Conservation (phyloP, 139 green algal genomes). For the Auxenochlorella pyrenoidosa region DNA sequence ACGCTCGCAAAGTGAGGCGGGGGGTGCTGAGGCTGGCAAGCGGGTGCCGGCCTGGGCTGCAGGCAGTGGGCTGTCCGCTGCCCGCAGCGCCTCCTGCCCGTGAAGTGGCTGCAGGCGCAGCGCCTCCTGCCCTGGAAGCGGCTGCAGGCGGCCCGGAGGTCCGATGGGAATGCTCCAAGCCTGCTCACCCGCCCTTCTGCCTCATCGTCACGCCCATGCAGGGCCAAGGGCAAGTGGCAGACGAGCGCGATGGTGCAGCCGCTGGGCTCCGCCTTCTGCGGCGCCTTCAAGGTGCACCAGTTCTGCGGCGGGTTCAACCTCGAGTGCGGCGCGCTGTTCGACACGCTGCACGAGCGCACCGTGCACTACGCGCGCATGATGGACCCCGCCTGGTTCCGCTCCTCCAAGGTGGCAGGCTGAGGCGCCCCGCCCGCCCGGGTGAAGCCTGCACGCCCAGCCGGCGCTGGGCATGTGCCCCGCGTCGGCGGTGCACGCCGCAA, state of each 20-base stretch:
- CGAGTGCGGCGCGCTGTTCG: constrained; percentile 27
- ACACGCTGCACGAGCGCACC: constrained; percentile 42
- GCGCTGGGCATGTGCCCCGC: too few species aligned
- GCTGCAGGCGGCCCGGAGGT: not conserved
- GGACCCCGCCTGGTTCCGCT: constrained; percentile 59
- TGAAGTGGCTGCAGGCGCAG: too few species aligned
- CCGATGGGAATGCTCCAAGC: too few species aligned
- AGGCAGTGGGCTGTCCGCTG: not conserved
- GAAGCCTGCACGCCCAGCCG: too few species aligned
- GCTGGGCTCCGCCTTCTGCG: constrained; percentile 48
- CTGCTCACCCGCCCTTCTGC: too few species aligned
- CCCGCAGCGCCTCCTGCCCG: too few species aligned
- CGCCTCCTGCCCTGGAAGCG: not conserved
- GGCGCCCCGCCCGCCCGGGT: not conserved
- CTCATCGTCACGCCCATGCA: constrained; percentile 32
- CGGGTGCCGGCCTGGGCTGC: not conserved
- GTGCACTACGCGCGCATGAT: constrained; percentile 56
- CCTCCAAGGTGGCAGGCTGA: constrained; percentile 35
- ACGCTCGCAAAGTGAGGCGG: constrained; percentile 5
- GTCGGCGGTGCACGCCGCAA: too few species aligned
- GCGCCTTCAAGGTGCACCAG: constrained; percentile 59
- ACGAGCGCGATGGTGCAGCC: constrained; percentile 47
- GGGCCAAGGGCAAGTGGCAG: constrained; percentile 45
- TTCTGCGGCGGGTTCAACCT: constrained; percentile 60
- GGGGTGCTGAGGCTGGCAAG: not conserved